Base-by-base conservation (phyloP, 306 rosid genomes). In the Cucurbita argyrosperma region DNA sequence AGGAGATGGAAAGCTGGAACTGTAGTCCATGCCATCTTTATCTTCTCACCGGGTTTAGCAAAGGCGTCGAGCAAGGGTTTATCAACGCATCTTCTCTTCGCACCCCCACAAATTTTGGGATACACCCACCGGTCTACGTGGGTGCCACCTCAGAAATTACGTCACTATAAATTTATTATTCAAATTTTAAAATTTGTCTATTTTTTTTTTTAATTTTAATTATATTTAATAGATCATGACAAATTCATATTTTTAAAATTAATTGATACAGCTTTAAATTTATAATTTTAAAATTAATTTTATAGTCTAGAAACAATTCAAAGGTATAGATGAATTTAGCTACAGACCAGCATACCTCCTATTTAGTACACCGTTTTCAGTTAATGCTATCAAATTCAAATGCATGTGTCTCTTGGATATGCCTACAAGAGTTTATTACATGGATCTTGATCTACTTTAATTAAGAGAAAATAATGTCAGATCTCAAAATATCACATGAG, bases 371-470 rank as follows among this genome's bases (percentile, higher is more conserved):
- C 26, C 99, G 75, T 94, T 91, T 80, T 97, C 97, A 0, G 99
- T 94, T 96, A 97, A 94, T 49, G 94, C 89, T 69, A 90, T 50
- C 39, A 19, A 94, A 86, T 57, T 92, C 97, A 72, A 88, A 94
- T 43, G 96, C 99, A 84, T 87, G 91, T 91, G 47, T 91, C 95
- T 66, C 87, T 82, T 2, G 98, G 97, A 79, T 82, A 94, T 4
- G 89, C 98, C 98, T 94, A 77, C 60, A 75, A 76, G 76, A 77
- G 65, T 51, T 43, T 51, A 61, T 10, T 6, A 49, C 15, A 15
- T 3, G 26, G 26, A 1, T 23, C 26, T 23, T 23, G 26, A 23
- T 23, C 26, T 23, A 23, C 26, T 23, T 23, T 23, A 23, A 23
- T 23, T 23, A 23, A 23, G 26, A 23, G 30, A 26, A 26, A 26